Conservation (phyloP, 2,329 filamentous ascomycete genomes). For the Curvularia lunata region DNA sequence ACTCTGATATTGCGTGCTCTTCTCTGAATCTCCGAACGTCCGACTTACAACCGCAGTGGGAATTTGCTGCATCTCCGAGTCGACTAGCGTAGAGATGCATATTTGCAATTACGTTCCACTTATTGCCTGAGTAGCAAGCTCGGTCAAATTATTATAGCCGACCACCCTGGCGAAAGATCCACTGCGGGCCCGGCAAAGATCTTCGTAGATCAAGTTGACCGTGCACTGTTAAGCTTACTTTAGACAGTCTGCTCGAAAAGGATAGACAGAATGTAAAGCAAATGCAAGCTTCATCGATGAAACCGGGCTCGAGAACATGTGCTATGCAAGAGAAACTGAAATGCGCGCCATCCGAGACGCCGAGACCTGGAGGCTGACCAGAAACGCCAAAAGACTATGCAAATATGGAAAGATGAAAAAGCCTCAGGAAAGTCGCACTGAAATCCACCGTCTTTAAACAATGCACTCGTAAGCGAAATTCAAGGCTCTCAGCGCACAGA, state of each 20-base stretch:
- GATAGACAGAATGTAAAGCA: not conserved
- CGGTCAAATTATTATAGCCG: conserved; percentile 3
- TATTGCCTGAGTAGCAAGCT: not conserved
- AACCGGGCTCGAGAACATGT: conserved; percentile 3
- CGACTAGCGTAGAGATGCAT: not conserved
- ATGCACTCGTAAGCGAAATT: not conserved
- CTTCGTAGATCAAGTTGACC: conserved; percentile 3
- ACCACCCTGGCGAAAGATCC: not conserved
- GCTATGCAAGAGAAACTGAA: conserved; percentile 28
- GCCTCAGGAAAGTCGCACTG: conserved; percentile 6
- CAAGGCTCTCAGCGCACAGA: conserved; percentile 30
- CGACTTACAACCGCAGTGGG: too few relatives aligned
- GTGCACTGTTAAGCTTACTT: conserved; percentile 2
- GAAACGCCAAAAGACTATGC: conserved; percentile 33
- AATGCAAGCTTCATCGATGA: not conserved
- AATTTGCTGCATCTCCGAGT: too few relatives aligned
- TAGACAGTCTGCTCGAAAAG: not conserved
- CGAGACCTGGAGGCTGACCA: conserved; percentile 7
- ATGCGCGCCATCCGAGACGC: conserved; percentile 16
- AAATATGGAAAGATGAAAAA: conserved; percentile 8
- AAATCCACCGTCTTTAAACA: conserved; percentile 5
- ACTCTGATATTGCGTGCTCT: not conserved
- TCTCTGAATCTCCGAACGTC: not conserved
- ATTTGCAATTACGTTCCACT: not conserved
- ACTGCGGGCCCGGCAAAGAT: conserved; percentile 7